Evolutionary conservation across 352 stramenopile genomes (phyloP), one percentile per base, ranked within the genome.

Genomic region (Pythium oligandrum): DNA sequence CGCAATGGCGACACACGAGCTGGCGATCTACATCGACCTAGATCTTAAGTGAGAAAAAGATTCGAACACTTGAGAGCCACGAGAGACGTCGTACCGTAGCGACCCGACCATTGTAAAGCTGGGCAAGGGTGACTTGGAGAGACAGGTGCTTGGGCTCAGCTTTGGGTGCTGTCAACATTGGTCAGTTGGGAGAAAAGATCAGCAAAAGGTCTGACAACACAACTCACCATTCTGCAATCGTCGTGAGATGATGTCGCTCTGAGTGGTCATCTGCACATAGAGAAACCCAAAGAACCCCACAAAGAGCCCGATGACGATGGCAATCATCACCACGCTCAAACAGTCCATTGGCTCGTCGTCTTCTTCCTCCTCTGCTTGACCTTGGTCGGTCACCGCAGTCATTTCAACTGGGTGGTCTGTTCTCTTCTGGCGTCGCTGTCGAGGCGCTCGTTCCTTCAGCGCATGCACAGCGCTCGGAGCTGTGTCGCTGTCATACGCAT

Each of bases 1-100:
- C 66, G 40, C 71, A 81, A 30, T 73, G 63, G n/a, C 58, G 48
- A n/a, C 68, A 78, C n/a, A 75, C 59, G 32, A 73, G 40, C 48
- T 58, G 64, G 4, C 65, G 54, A 37, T 61, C 48, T n/a, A 75
- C 50, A 26, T 61, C 59, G 12, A 69, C 36, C 61, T 69, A 10
- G 38, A 12, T 12, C 38, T 12, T 0, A 45, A 30, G 10, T 48
- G 32, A n/a, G 7, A 26, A 26, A 26, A 26, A 26, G 17, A 26
- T 26, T 26, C 17, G 17, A 26, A 26, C 17, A 26, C 17, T 17
- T 37, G n/a, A 10, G 36, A 35, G 37, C 6, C 12, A 33, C 26
- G 44, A 33, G 39, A 33, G 38, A 57, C 48, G 26, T 55, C 36
- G 10, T 33, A 72, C 51, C 51, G 64, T 49, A 4, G 56, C 44